Evolutionary conservation across 139 green algal species (phyloP), one percentile per base, ranked within the genome.

Genomic region (Chlamydomonas schloesseri): DNA sequence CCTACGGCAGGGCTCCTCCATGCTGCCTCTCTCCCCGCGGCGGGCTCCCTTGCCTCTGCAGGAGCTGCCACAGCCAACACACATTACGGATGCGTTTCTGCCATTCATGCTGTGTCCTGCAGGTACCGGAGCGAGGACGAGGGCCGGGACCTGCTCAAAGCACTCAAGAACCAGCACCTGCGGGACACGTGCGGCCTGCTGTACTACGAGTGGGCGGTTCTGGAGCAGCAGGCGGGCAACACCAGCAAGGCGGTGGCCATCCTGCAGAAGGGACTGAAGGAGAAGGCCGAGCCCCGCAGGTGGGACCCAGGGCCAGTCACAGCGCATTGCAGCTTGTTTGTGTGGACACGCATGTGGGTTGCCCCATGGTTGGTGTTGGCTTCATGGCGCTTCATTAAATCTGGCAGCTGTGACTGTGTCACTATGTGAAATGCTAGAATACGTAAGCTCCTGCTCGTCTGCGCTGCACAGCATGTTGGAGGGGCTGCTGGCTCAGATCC

Each of bases 81-180:
- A n/a, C n/a, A n/a, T n/a, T n/a, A n/a, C n/a, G n/a, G n/a, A n/a
- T n/a, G n/a, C n/a, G n/a, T n/a, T n/a, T n/a, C n/a, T n/a, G n/a
- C n/a, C n/a, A n/a, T n/a, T n/a, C n/a, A n/a, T n/a, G n/a, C n/a
- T n/a, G n/a, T n/a, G n/a, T 65, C 57, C 20, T 4, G 14, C 86
- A 94, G 90, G 86, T 58, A 68, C 46, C 72, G 53, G 20, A 93
- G 92, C 60, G 83, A 93, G 42, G 96, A 98, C 70, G 97, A 98
- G 57, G 96, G 93, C 2, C 86, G 95, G 8, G 96, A 98, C 81
- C 95, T 94, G 0, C 96, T 98, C 86, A 98, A 98, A 88, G 95
- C 90, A 34, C 91, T 99, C 21, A 96, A 95, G 68, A 95, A 94
- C 76, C 92, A 96, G 83, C 87, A 91, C 26, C 92, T 98, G 33